Percentiles rank a stretch among this genome's conserved stretches.
phyloP scores from a whole-genome alignment of 148 eudicot species.

The Euryodendron excelsum region DNA sequence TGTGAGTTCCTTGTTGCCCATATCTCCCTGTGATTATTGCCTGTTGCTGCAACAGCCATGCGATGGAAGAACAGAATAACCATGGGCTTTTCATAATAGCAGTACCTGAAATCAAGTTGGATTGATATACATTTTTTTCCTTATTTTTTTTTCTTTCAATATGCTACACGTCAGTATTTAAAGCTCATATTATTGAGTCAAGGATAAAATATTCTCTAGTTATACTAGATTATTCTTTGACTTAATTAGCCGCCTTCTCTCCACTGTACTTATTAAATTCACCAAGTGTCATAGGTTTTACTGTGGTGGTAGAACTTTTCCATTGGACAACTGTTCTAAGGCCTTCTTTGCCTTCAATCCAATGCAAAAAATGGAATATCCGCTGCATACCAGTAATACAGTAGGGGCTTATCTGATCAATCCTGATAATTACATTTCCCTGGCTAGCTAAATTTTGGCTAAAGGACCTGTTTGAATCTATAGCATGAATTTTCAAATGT shows the following conservation, averaged over 20 bases:
- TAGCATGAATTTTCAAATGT: background rate
- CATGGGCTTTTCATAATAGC: background rate
- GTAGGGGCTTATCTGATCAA: background rate
- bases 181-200: background rate
- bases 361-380: background rate
- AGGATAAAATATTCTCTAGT: background rate
- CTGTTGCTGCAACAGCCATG: background rate
- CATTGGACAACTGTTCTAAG: background rate
- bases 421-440: background rate
- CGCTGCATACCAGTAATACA: background rate
- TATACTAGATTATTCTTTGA: slow-evolving; percentile 1
- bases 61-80: background rate
- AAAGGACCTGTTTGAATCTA: background rate
- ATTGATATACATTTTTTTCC: background rate
- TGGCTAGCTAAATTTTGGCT: background rate
- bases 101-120: background rate
- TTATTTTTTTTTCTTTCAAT: background rate
- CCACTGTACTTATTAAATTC: background rate
- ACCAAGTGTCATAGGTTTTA: too few species aligned
- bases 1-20: slow-evolving; percentile 50
- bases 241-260: background rate
- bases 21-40: background rate
- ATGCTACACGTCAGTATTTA: background rate
- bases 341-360: background rate
- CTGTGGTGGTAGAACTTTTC: background rate